These are phyloP conservation scores for Trichocomaceae sp. DNA, from an alignment of 2,329 filamentous ascomycete species.

Conservation along the genomic window DNA sequence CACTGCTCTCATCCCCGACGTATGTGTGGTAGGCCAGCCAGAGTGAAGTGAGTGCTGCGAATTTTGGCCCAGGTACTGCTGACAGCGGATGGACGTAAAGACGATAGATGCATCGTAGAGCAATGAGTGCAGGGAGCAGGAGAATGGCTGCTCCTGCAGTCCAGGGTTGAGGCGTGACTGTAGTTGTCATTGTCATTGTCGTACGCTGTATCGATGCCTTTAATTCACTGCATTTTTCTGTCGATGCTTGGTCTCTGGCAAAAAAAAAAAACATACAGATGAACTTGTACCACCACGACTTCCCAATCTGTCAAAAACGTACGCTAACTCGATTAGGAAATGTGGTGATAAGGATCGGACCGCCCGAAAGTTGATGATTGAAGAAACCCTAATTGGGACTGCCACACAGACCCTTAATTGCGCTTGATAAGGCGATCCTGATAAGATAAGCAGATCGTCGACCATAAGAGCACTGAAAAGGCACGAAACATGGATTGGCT, in stretches of 20 bases:
- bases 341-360: not conserved
- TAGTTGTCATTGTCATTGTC: slow-evolving; percentile 3
- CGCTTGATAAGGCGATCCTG: not conserved
- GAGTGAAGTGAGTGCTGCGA: slow-evolving; percentile 24
- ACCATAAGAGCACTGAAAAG: not conserved
- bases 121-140: not conserved
- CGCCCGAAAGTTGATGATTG: not conserved
- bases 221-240: not conserved
- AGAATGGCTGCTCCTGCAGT: not conserved
- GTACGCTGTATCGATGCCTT: too few relatives aligned
- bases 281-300: too few relatives aligned
- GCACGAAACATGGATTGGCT: not conserved
- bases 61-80: slow-evolving; percentile 27
- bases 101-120: slow-evolving; percentile 19
- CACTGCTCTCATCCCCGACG: slow-evolving; percentile 19
- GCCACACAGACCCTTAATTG: too few relatives aligned
- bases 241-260: not conserved
- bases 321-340: not conserved
- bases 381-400: not conserved
- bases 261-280: too few relatives aligned
- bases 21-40: slow-evolving; percentile 26
- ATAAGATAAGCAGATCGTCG: too few relatives aligned
- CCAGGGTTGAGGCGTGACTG: not conserved
- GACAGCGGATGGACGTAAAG: slow-evolving; percentile 27
- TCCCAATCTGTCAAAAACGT: too few relatives aligned